Base-by-base conservation (phyloP, 2,329 filamentous ascomycete species). In the Xylariaceae sp. region DNA sequence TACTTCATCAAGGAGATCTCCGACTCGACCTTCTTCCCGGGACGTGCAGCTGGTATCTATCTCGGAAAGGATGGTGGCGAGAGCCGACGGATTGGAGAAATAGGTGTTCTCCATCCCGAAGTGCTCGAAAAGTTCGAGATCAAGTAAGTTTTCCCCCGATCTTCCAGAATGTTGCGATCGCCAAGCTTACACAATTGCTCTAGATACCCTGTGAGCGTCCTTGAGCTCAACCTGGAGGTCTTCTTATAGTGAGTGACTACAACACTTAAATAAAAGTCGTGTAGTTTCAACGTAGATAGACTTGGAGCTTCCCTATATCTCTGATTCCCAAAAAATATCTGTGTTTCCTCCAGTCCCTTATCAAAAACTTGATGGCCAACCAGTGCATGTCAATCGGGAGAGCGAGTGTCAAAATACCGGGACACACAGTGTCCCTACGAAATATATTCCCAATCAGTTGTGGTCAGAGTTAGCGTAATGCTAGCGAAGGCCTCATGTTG, bases 1-100 rank as follows among this genome's bases (percentile, higher is more conserved):
- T 99, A 99, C 78, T 97, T 90, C 89, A 94, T 97, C 68, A 88
- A 96, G 76, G 91, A 96, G 76, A 84, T 96, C 62, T 84, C 96
- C 68, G 90, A 97, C 71, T 81, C 89, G 1, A 97, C 92, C 48
- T 99, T 96, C 81, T 93, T 99, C 77, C 80, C 85, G 47, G 94
- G 93, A 48, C 91, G 96, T 72, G 89, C 90, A 13, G 94, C 94
- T 8, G 87, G 90, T 52, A 88, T 99, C 62, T 88, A 89, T 73
- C 78, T 96, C 61, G 59, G 61, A 39, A 64, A 60, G 55, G 76
- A 93, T 35, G 83, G 77, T 41, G 90, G 89, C 60, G 89, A 92
- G 79, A 83, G 88, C 64, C 78, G 83, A 61, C 82, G 87, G 55
- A 89, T 99, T 69, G 94, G 94, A 69, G 86, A 90, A 73, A 94